Evolutionary conservation across 495 filamentous ascomycete species (phyloP).

Genomic region (Aspergillus funiculosus): DNA sequence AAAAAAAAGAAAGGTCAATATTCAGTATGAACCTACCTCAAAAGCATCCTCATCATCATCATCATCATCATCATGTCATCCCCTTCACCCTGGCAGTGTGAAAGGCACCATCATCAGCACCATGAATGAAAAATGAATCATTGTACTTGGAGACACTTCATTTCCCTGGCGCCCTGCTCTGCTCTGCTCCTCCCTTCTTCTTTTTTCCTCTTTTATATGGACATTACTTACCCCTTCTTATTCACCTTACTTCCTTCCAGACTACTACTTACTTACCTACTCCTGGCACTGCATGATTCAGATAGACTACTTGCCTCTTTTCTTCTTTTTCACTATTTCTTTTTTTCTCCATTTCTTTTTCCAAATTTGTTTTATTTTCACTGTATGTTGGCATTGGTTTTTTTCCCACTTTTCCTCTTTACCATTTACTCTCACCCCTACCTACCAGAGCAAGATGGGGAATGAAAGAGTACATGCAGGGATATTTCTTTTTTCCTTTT

Average conservation of each 20-base stretch:
- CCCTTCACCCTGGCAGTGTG: not conserved
- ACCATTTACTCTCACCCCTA: too few species aligned
- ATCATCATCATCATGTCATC: not conserved
- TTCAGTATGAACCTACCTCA: not conserved
- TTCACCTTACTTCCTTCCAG: too few species aligned
- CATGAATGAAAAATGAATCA: too few species aligned
- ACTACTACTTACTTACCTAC: not conserved
- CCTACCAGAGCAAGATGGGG: too few species aligned
- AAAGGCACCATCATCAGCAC: not conserved
- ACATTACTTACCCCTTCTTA: too few species aligned
- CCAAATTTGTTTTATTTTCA: not conserved
- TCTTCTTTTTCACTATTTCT: not conserved
- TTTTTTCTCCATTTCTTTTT: too few species aligned
- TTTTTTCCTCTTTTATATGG: too few species aligned
- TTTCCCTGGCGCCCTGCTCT: too few species aligned
- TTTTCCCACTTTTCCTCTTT: not conserved
- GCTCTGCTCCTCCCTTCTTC: too few species aligned
- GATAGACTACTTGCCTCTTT: constrained; percentile 6
- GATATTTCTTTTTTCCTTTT: not conserved
- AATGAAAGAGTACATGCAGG: too few species aligned
- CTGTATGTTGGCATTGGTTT: not conserved
- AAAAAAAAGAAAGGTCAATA: too few species aligned
- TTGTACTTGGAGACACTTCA: too few species aligned
- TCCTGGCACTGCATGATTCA: constrained; percentile 1
- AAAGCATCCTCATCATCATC: not conserved